Evolutionary conservation across 2,329 filamentous ascomycete genomes (phyloP).

Genomic region (Leptographium flavum): DNA sequence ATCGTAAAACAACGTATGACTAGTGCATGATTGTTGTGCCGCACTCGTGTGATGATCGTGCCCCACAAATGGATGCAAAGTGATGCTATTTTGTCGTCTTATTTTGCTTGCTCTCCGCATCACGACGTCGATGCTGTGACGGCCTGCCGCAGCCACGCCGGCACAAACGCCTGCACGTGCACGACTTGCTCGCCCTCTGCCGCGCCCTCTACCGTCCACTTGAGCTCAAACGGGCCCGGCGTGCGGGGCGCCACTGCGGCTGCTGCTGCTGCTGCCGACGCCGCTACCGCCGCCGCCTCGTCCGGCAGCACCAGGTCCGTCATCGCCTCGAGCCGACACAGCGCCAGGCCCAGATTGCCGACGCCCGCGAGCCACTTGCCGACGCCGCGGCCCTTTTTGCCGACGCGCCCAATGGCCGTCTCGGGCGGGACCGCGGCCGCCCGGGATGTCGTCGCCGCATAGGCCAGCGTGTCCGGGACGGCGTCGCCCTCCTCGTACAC

Average conservation of each 20-base stretch:
- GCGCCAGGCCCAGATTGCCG: constrained; percentile 73
- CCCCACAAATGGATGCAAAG: too few relatives aligned
- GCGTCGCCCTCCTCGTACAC: constrained; percentile 38
- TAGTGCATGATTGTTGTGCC: too few relatives aligned
- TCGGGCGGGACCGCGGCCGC: constrained; percentile 27
- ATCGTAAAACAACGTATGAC: too few relatives aligned
- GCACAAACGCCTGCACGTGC: constrained; percentile 69
- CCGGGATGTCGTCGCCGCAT: constrained; percentile 13
- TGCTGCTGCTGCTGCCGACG: constrained; percentile 45
- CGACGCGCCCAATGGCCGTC: constrained; percentile 35
- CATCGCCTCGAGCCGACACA: constrained; percentile 86
- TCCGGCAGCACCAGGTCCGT: constrained; percentile 59
- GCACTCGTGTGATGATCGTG: too few relatives aligned
- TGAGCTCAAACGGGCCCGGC: constrained; percentile 46
- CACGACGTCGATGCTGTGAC: not conserved
- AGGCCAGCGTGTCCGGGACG: not conserved
- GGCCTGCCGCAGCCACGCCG: constrained; percentile 49
- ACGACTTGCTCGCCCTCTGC: constrained; percentile 28
- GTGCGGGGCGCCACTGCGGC: constrained; percentile 47
- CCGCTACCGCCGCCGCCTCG: constrained; percentile 47
- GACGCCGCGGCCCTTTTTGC: constrained; percentile 50
- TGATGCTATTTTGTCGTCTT: too few relatives aligned
- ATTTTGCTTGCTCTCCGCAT: too few relatives aligned
- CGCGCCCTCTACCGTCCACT: not conserved
- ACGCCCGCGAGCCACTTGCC: constrained; percentile 65